These are phyloP conservation scores for Cyberlindnera veronae DNA, from an alignment of 805 yeast species.

Conservation along the genomic window DNA sequence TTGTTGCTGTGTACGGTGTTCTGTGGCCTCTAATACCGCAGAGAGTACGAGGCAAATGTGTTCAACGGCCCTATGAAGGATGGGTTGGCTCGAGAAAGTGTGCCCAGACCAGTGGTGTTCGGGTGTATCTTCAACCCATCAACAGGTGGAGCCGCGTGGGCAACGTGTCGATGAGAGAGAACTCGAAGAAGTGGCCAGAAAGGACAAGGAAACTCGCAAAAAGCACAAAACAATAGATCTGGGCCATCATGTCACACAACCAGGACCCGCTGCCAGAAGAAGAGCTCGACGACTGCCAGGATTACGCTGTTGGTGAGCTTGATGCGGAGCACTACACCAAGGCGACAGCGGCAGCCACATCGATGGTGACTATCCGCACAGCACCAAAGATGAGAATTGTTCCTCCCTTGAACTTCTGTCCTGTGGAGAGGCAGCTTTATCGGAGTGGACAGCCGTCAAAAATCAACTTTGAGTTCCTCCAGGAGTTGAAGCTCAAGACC, in stretches of 20 bases:
- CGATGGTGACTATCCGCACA: constrained; percentile 8
- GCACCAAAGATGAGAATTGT: constrained; percentile 63
- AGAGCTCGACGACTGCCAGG: constrained; percentile 9
- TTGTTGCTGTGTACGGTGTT: no score
- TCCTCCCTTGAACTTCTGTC: constrained; percentile 94
- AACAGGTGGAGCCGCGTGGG: neutral
- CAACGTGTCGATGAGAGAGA: no score
- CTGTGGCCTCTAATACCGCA: neutral
- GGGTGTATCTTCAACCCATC: neutral
- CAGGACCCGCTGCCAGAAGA: constrained; percentile 7
- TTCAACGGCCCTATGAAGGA: no score
- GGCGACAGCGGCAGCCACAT: constrained; percentile 5
- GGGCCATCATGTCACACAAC: constrained; percentile 3
- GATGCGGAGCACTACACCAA: constrained; percentile 14
- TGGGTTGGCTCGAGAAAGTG: no score
- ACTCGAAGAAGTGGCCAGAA: no score
- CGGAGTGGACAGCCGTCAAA: constrained; percentile 94
- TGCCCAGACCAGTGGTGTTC: neutral
- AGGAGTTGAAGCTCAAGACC: constrained; percentile 68
- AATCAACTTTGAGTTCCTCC: constrained; percentile 83
- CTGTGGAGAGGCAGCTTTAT: constrained; percentile 84
- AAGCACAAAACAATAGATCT: no score
- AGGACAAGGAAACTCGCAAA: no score
- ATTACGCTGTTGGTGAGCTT: constrained; percentile 13
- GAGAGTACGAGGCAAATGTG: no score